Conservation (phyloP, 148 eudicot genomes). For the Polygonum maritimum region DNA sequence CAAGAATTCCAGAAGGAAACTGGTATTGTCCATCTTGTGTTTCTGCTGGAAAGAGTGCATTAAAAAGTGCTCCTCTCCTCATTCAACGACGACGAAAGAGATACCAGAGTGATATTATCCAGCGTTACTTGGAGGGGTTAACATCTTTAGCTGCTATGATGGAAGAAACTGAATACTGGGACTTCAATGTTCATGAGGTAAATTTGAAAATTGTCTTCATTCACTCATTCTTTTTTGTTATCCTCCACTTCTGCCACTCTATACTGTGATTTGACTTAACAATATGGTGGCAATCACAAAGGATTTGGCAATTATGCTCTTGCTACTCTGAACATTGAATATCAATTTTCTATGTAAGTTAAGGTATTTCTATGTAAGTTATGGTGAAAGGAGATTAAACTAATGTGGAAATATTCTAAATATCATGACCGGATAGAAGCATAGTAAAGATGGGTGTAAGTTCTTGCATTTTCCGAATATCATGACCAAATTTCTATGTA, state of each 20-base stretch:
- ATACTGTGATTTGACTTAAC: not conserved
- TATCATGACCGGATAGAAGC: not conserved
- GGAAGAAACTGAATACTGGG: slow-evolving; percentile 63
- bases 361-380: not conserved
- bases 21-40: slow-evolving; percentile 79
- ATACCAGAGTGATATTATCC: slow-evolving; percentile 36
- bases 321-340: not conserved
- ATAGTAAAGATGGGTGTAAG: not conserved
- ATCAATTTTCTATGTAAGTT: not conserved
- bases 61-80: slow-evolving; percentile 17
- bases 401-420: not conserved
- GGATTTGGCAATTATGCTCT: not conserved
- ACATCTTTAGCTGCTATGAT: slow-evolving; percentile 29
- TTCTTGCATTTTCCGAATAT: not conserved
- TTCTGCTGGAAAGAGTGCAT: slow-evolving; percentile 22
- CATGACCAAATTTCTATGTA: not conserved
- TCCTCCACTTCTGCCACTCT: not conserved
- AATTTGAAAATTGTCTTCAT: slow-evolving; percentile 11
- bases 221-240: slow-evolving; percentile 1
- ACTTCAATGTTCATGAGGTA: slow-evolving; percentile 55
- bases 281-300: not conserved
- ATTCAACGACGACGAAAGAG: slow-evolving; percentile 22
- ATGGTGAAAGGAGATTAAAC: not conserved
- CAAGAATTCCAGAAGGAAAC: slow-evolving; percentile 62
- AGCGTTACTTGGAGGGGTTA: slow-evolving; percentile 34